Conservation (phyloP, 176 grass and related monocot genomes). For the Musa troglodytarum region DNA sequence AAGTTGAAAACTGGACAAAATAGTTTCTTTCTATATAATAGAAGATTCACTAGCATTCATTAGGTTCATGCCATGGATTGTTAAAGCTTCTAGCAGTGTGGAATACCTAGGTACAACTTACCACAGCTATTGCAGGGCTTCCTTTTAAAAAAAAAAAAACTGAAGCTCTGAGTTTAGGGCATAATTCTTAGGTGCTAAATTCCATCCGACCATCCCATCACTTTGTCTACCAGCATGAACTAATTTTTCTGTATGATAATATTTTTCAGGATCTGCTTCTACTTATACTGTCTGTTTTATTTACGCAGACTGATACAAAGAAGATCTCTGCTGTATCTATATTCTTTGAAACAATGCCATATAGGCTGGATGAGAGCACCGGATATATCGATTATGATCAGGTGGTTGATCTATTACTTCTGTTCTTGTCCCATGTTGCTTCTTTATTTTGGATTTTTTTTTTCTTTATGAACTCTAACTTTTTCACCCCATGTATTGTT, state of each 20-base stretch:
- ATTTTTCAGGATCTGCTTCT: not conserved
- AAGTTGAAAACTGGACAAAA: not conserved
- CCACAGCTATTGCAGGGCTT: not conserved
- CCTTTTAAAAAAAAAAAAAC: no score
- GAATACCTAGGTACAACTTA: not conserved
- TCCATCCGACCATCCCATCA: not conserved
- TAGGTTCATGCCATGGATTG: not conserved
- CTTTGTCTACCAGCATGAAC: not conserved
- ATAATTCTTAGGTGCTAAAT: not conserved
- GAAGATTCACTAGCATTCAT: not conserved
- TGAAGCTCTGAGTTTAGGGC: not conserved
- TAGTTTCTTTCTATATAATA: not conserved
- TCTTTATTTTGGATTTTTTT: not conserved
- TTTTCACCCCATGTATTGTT: not conserved
- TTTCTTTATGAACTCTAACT: not conserved
- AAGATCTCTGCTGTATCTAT: slow-evolving; percentile 98
- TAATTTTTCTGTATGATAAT: not conserved
- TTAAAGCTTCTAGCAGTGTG: not conserved
- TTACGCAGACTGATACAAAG: slow-evolving; percentile 95
- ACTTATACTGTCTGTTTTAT: slow-evolving; percentile 16
- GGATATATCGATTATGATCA: slow-evolving; percentile 99
- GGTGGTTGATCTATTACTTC: slow-evolving; percentile 29
- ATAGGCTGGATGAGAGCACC: slow-evolving; percentile 90
- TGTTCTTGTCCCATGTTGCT: not conserved
- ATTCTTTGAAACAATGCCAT: slow-evolving; percentile 99